Percentiles rank a stretch among this genome's conserved stretches.
Conservation (phyloP, 2,329 filamentous ascomycete species). For the Fusarium chuoi region DNA sequence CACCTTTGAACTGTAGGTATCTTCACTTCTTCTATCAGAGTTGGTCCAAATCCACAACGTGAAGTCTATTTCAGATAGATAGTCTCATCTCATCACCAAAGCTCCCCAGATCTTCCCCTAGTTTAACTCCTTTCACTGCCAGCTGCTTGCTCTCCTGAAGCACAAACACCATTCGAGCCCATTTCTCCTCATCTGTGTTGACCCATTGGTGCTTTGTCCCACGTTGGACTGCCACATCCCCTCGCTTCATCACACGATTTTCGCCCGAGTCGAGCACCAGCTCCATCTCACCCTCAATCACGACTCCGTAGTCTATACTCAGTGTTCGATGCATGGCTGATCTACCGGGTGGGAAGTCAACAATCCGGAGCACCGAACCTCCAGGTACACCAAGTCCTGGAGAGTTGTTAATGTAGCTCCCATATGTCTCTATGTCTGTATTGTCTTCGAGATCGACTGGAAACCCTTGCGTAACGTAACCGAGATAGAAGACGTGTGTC, state of each 20-base stretch:
- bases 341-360: slow-evolving; percentile 57
- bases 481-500: slow-evolving; percentile 33
- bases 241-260: slow-evolving; percentile 53
- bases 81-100: slow-evolving; percentile 19
- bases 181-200: slow-evolving; percentile 56
- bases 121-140: slow-evolving; percentile 9
- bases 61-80: background rate
- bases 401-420: slow-evolving; percentile 9
- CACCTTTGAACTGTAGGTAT: background rate
- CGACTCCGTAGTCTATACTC: slow-evolving; percentile 65
- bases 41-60: background rate
- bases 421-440: slow-evolving; percentile 28
- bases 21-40: background rate
- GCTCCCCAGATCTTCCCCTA: slow-evolving; percentile 31
- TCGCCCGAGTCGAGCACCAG: slow-evolving; percentile 62
- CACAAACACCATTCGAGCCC: slow-evolving; percentile 58
- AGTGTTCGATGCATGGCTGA: slow-evolving; percentile 58
- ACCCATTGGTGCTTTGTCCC: slow-evolving; percentile 66
- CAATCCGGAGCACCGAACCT: slow-evolving; percentile 58
- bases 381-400: slow-evolving; percentile 43
- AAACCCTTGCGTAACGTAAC: slow-evolving; percentile 26
- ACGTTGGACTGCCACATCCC: slow-evolving; percentile 66
- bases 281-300: slow-evolving; percentile 65
- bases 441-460: slow-evolving; percentile 20
- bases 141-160: slow-evolving; percentile 42